phyloP scores from a whole-genome alignment of 1,139 yeast genomes.

The Candida sanyaensis region DNA sequence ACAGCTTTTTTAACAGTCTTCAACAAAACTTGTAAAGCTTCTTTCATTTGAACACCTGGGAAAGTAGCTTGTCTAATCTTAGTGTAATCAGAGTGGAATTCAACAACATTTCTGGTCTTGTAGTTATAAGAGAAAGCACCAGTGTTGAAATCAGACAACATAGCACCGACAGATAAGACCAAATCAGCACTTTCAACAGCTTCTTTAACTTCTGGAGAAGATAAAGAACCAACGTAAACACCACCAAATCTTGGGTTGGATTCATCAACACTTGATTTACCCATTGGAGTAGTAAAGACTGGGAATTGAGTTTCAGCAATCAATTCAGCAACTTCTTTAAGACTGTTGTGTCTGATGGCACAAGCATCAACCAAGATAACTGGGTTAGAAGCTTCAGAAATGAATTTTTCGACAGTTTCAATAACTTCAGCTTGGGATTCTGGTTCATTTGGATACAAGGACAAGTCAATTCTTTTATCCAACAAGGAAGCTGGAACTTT shows the following conservation, averaged over 20 bases:
- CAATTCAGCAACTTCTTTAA: constrained; percentile 60
- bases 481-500: constrained; percentile 57
- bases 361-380: constrained; percentile 84
- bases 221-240: constrained; percentile 22
- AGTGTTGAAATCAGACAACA: constrained; percentile 86
- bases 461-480: constrained; percentile 64
- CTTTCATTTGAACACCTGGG: constrained; percentile 81
- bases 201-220: constrained; percentile 46
- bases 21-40: constrained; percentile 20
- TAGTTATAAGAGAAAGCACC: constrained; percentile 85
- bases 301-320: constrained; percentile 78
- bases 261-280: constrained; percentile 73
- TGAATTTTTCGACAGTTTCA: constrained; percentile 52
- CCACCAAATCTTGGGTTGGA: constrained; percentile 17
- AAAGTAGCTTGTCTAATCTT: constrained; percentile 75
- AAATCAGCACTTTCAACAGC: constrained; percentile 79
- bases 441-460: constrained; percentile 61
- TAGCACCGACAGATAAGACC: constrained; percentile 76
- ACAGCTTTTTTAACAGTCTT: constrained; percentile 10
- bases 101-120: constrained; percentile 77
- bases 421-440: constrained; percentile 76
- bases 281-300: constrained; percentile 88
- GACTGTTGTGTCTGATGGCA: constrained; percentile 75
- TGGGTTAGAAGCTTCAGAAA: constrained; percentile 64
- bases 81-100: constrained; percentile 85